phyloP scores from a whole-genome alignment of 1,284 basidiomycete genomes.

The Malassezia cuniculi region DNA sequence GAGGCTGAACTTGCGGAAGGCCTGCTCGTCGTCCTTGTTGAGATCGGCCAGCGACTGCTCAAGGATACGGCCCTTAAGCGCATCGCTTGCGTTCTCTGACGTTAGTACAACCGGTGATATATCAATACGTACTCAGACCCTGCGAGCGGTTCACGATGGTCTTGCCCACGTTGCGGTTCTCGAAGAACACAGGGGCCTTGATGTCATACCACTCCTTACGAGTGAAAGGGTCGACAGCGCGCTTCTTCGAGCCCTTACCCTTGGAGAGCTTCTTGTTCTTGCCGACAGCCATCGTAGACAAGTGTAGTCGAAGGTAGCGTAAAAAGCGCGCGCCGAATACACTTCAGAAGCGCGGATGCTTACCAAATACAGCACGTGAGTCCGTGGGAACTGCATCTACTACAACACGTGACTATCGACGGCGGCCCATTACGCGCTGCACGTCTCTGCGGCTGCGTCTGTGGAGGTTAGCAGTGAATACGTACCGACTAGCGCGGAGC shows the following conservation, averaged over 20 bases:
- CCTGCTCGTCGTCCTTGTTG: slow-evolving; percentile 98
- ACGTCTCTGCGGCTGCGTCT: slow-evolving; percentile 30
- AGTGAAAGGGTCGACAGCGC: slow-evolving; percentile 98
- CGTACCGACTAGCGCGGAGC: slow-evolving; percentile 22
- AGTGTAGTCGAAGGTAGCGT: slow-evolving; percentile 5
- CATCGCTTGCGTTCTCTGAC: slow-evolving; percentile 94
- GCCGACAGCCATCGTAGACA: slow-evolving; percentile 42
- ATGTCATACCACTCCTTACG: slow-evolving; percentile 99
- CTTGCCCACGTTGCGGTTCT: slow-evolving; percentile 92
- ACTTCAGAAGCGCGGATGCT: no score
- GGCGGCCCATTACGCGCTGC: slow-evolving; percentile 9
- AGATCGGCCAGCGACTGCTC: slow-evolving; percentile 95
- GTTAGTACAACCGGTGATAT: not conserved
- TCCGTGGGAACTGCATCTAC: slow-evolving; percentile 6
- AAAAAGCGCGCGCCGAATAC: no score
- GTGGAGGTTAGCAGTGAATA: not conserved
- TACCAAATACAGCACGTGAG: slow-evolving; percentile 11
- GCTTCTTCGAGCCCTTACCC: slow-evolving; percentile 97
- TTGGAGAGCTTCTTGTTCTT: slow-evolving; percentile 98
- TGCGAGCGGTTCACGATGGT: slow-evolving; percentile 96
- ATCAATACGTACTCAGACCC: slow-evolving; percentile 69
- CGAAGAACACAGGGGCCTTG: slow-evolving; percentile 96
- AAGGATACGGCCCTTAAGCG: slow-evolving; percentile 88
- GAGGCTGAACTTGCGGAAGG: slow-evolving; percentile 99
- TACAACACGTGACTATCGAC: slow-evolving; percentile 14